Percentiles rank a stretch among this genome's conserved stretches.
phyloP scores from a whole-genome alignment of 108 stramenopile species.

The Cylindrotheca closterium region DNA sequence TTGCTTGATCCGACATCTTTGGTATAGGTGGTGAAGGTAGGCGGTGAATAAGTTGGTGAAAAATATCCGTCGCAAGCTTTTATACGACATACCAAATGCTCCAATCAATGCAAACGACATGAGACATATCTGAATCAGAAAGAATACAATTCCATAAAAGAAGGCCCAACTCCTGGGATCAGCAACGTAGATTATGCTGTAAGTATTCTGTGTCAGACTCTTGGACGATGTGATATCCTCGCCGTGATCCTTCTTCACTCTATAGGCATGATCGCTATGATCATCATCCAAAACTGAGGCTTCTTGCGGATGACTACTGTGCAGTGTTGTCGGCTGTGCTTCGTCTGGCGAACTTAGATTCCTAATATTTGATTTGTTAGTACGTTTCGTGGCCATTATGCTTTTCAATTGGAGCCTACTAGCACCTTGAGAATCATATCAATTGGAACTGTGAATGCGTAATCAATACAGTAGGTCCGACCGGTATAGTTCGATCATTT shows the following conservation, averaged over 20 bases:
- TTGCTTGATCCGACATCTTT: neutral
- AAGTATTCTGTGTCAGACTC: constrained; percentile 5
- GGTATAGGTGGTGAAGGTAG: neutral
- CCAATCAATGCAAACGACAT: neutral
- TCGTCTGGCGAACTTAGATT: too few relatives aligned
- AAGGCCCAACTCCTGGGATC: neutral
- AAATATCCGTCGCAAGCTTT: neutral
- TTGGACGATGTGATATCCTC: neutral
- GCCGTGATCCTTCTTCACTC: neutral
- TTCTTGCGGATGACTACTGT: too few relatives aligned
- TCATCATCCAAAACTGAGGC: too few relatives aligned
- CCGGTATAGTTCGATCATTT: too few relatives aligned
- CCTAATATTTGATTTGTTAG: too few relatives aligned
- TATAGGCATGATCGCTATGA: too few relatives aligned
- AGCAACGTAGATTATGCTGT: neutral
- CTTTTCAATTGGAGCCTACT: too few relatives aligned
- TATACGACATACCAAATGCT: neutral
- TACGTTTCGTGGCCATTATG: too few relatives aligned
- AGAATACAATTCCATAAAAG: neutral
- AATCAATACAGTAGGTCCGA: too few relatives aligned
- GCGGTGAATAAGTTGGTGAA: neutral
- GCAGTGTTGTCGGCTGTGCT: too few relatives aligned
- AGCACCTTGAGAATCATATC: too few relatives aligned
- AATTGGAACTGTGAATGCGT: too few relatives aligned
- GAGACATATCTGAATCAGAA: neutral